Conservation (phyloP, 2,329 filamentous ascomycete species). For the Fusarium nelsonii region DNA sequence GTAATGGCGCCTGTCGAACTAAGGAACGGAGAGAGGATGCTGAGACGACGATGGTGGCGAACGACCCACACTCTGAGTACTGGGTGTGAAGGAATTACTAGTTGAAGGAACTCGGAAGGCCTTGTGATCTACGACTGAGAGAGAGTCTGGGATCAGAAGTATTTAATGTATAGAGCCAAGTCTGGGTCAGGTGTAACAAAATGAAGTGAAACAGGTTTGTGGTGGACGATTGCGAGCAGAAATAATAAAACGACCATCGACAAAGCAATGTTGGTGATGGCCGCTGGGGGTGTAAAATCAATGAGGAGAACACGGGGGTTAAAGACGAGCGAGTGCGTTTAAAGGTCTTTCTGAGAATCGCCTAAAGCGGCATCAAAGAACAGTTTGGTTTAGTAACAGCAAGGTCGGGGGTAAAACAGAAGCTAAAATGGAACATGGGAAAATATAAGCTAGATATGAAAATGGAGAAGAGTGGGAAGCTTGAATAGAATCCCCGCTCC, state of each 20-base stretch:
- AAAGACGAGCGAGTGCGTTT: background rate
- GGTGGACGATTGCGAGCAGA: background rate
- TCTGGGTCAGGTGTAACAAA: background rate
- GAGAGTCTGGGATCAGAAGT: background rate
- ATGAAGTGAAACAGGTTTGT: background rate
- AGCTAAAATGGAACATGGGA: slow-evolving; percentile 22
- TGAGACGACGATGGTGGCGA: slow-evolving; percentile 35
- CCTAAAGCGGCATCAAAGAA: slow-evolving; percentile 17
- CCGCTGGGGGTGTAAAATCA: slow-evolving; percentile 3
- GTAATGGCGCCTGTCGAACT: slow-evolving; percentile 24
- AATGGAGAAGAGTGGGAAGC: slow-evolving; percentile 41
- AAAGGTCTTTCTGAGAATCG: slow-evolving; percentile 1
- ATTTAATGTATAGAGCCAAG: background rate
- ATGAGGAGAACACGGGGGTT: slow-evolving; percentile 18
- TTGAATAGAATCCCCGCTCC: slow-evolving; percentile 40
- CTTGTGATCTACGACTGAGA: background rate
- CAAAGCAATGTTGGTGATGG: slow-evolving; percentile 10
- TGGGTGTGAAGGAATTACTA: slow-evolving; percentile 7
- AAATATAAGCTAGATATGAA: slow-evolving; percentile 40
- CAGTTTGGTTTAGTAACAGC: slow-evolving; percentile 1
- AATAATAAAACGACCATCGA: slow-evolving; percentile 3
- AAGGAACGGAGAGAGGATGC: slow-evolving; percentile 22
- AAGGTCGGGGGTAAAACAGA: slow-evolving; percentile 13
- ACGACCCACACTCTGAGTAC: slow-evolving; percentile 25
- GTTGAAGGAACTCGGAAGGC: slow-evolving; percentile 3